Conservation (phyloP, 2,329 filamentous ascomycete species). For the Akanthomyces lecanii region DNA sequence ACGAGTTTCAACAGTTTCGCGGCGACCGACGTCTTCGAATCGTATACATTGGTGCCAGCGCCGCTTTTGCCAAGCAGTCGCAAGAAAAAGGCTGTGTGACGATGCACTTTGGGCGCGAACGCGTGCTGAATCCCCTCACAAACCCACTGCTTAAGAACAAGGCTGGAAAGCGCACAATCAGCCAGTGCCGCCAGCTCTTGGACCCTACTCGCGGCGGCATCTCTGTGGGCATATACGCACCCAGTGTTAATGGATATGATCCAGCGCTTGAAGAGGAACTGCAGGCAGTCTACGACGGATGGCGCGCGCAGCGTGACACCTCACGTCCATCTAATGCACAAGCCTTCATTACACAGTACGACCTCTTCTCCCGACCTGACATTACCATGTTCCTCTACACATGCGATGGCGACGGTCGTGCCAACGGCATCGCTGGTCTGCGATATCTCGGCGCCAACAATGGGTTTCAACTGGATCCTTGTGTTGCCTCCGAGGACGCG, state of each 20-base stretch:
- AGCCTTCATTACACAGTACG: constrained; percentile 23
- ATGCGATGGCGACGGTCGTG: constrained; percentile 14
- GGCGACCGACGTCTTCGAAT: constrained; percentile 14
- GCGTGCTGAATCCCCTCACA: constrained; percentile 20
- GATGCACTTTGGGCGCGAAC: constrained; percentile 22
- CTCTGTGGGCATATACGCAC: constrained; percentile 14
- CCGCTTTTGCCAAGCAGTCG: constrained; percentile 18
- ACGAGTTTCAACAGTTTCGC: constrained; percentile 20
- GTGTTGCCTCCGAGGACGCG: constrained; percentile 23
- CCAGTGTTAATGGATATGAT: constrained; percentile 16
- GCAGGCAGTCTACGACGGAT: constrained; percentile 21
- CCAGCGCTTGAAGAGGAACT: constrained; percentile 18
- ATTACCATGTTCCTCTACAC: constrained; percentile 21
- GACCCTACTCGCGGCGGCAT: constrained; percentile 20
- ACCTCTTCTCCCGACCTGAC: constrained; percentile 21
- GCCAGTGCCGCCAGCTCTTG: constrained; percentile 22
- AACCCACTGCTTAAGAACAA: constrained; percentile 21
- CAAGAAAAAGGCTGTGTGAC: constrained; percentile 18
- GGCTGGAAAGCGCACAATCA: constrained; percentile 22
- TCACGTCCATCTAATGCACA: constrained; percentile 16
- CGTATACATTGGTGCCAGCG: constrained; percentile 22
- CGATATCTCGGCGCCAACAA: constrained; percentile 21
- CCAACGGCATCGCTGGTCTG: constrained; percentile 22
- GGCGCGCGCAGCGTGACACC: constrained; percentile 19
- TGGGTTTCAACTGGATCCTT: constrained; percentile 23